Conservation (phyloP, 495 filamentous ascomycete genomes). For the Penicillium longicatenatum region DNA sequence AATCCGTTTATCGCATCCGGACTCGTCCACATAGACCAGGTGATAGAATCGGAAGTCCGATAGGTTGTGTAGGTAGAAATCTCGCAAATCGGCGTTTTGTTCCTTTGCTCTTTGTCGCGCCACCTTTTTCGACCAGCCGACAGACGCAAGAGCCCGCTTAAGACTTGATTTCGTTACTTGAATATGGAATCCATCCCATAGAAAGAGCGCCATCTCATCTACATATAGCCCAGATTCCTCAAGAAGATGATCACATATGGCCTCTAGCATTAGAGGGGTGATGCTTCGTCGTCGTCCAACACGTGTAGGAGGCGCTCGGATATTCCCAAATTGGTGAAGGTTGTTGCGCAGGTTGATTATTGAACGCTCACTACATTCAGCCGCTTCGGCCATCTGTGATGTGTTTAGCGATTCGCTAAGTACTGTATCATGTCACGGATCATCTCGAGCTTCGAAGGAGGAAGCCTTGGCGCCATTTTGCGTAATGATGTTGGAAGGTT, state of each 20-base stretch:
- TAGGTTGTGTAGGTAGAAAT: not conserved
- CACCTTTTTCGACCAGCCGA: conserved; percentile 15
- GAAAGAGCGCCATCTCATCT: conserved; percentile 19
- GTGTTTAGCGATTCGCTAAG: conserved; percentile 17
- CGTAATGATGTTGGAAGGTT: too few species aligned
- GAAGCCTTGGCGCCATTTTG: conserved; percentile 11
- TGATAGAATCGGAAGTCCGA: not conserved
- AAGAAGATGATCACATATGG: conserved; percentile 17
- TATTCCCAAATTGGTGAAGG: conserved; percentile 24
- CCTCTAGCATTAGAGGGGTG: conserved; percentile 23
- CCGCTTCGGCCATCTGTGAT: conserved; percentile 23
- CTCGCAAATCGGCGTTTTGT: not conserved
- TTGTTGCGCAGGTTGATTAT: conserved; percentile 25
- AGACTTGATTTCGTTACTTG: conserved; percentile 2
- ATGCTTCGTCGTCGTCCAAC: conserved; percentile 14
- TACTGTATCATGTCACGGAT: conserved; percentile 25
- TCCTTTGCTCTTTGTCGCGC: not conserved
- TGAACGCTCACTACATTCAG: conserved; percentile 20
- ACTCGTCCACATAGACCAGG: not conserved
- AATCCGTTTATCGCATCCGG: not conserved
- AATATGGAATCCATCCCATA: conserved; percentile 16
- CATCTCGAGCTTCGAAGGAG: conserved; percentile 2
- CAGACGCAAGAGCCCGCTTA: conserved; percentile 10
- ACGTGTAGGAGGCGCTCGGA: conserved; percentile 24
- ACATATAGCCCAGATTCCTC: conserved; percentile 20